Conservation (phyloP, 495 filamentous ascomycete species). For the Xylaria telfairii region DNA sequence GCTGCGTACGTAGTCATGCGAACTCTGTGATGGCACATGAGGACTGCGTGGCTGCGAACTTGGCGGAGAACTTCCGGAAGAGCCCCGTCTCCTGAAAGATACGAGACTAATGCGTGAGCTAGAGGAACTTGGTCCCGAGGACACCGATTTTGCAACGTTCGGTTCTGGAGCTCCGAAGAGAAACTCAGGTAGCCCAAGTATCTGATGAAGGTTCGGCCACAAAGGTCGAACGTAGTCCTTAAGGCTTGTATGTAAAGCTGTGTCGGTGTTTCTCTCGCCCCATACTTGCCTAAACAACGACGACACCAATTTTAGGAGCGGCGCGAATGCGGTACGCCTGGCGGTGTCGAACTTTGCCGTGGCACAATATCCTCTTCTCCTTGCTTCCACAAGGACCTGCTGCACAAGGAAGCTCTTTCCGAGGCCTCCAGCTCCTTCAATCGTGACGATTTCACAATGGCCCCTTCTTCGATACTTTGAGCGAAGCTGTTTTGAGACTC, state of each 20-base stretch:
- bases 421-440: slow-evolving; percentile 76
- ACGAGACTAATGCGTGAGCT: slow-evolving; percentile 30
- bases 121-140: slow-evolving; percentile 30
- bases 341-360: slow-evolving; percentile 86
- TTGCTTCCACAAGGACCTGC: slow-evolving; percentile 73
- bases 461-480: slow-evolving; percentile 70
- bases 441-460: slow-evolving; percentile 77
- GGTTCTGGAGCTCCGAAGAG: slow-evolving; percentile 56
- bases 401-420: slow-evolving; percentile 87
- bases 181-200: slow-evolving; percentile 81
- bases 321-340: slow-evolving; percentile 80
- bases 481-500: slow-evolving; percentile 51
- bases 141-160: slow-evolving; percentile 28
- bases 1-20: slow-evolving; percentile 72
- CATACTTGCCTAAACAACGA: slow-evolving; percentile 90
- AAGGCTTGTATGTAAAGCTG: slow-evolving; percentile 77
- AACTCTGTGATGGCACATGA: slow-evolving; percentile 53
- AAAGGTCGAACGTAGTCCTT: slow-evolving; percentile 74
- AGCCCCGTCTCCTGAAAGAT: slow-evolving; percentile 44
- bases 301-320: slow-evolving; percentile 77
- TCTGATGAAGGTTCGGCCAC: slow-evolving; percentile 77
- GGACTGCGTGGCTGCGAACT: slow-evolving; percentile 37
- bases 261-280: slow-evolving; percentile 84
- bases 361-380: slow-evolving; percentile 79
- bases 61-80: slow-evolving; percentile 45